A percentile compares a stretch with the other conserved stretches of the same genome.
Evolutionary conservation across 2,329 filamentous ascomycete species (phyloP).

Genomic region (Bipolaris oryzae): DNA sequence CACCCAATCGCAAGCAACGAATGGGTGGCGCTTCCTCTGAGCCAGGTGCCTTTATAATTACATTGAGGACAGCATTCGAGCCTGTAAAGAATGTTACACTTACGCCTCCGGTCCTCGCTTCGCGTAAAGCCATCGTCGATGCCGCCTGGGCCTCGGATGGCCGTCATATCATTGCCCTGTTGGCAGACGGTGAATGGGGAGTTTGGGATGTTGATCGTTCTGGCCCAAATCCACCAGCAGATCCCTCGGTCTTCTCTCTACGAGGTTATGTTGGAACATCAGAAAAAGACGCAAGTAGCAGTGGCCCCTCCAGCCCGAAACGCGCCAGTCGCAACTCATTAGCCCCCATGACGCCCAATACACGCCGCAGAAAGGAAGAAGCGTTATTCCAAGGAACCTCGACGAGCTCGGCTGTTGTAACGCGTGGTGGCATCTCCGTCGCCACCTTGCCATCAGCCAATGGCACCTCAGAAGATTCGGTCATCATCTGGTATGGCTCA

Average conservation of each 20-base stretch:
- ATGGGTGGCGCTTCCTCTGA: constrained; percentile 23
- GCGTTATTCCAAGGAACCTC: constrained; percentile 52
- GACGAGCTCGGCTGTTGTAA: constrained; percentile 36
- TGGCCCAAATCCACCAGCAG: constrained; percentile 37
- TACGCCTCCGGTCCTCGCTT: constrained; percentile 40
- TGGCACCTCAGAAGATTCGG: constrained; percentile 51
- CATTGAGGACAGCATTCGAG: constrained; percentile 45
- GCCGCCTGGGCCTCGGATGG: constrained; percentile 57
- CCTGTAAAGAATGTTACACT: constrained; percentile 30
- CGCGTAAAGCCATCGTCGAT: constrained; percentile 56
- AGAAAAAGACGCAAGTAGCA: constrained; percentile 29
- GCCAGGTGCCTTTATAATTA: constrained; percentile 37
- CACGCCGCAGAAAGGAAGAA: constrained; percentile 54
- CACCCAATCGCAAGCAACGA: constrained; percentile 29
- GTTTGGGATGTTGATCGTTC: constrained; percentile 56
- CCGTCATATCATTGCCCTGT: constrained; percentile 53
- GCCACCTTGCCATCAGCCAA: constrained; percentile 36
- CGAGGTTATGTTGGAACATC: constrained; percentile 44
- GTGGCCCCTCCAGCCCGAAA: constrained; percentile 38
- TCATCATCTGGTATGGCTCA: constrained; percentile 55
- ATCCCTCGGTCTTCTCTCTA: constrained; percentile 43
- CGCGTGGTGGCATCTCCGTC: constrained; percentile 53
- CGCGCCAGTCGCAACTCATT: constrained; percentile 46
- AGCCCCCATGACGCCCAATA: constrained; percentile 60
- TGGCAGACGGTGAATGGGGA: constrained; percentile 60